Conservation (phyloP, 148 eudicot genomes). For the Euryodendron excelsum region DNA sequence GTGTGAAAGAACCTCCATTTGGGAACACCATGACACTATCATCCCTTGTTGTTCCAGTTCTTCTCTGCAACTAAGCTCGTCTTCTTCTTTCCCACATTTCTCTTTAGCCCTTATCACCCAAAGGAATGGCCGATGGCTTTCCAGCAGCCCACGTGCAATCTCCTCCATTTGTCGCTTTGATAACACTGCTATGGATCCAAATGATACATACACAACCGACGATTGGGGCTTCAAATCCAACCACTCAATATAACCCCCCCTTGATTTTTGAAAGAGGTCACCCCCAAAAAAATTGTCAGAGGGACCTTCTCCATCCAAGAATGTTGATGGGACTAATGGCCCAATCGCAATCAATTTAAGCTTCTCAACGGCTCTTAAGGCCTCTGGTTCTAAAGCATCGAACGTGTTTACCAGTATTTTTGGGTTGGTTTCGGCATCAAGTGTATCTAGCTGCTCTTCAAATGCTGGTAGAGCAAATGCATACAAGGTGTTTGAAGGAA, state of each 20-base stretch:
- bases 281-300: slow-evolving; percentile 28
- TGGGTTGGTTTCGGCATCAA: slow-evolving; percentile 25
- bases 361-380: slow-evolving; percentile 10
- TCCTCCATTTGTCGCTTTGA: slow-evolving; percentile 29
- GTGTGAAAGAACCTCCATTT: slow-evolving; percentile 30
- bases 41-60: slow-evolving; percentile 20
- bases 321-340: slow-evolving; percentile 34
- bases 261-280: neutral
- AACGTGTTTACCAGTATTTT: slow-evolving; percentile 37
- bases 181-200: slow-evolving; percentile 34
- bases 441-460: slow-evolving; percentile 35
- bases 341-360: slow-evolving; percentile 32
- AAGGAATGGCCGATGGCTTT: slow-evolving; percentile 27
- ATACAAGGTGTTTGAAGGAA: slow-evolving; percentile 12
- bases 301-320: slow-evolving; percentile 11
- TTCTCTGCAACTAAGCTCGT: slow-evolving; percentile 4
- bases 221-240: slow-evolving; percentile 18
- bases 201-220: slow-evolving; percentile 50
- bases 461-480: slow-evolving; percentile 1
- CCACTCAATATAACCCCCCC: neutral
- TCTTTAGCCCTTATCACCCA: slow-evolving; percentile 34
- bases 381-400: slow-evolving; percentile 28
- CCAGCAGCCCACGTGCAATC: slow-evolving; percentile 24
- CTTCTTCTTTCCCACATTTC: slow-evolving; percentile 25
- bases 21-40: slow-evolving; percentile 36